Evolutionary conservation across 148 eudicot species (phyloP), one percentile per base, ranked within the genome.

Genomic region (Amaranthus cruentus): DNA sequence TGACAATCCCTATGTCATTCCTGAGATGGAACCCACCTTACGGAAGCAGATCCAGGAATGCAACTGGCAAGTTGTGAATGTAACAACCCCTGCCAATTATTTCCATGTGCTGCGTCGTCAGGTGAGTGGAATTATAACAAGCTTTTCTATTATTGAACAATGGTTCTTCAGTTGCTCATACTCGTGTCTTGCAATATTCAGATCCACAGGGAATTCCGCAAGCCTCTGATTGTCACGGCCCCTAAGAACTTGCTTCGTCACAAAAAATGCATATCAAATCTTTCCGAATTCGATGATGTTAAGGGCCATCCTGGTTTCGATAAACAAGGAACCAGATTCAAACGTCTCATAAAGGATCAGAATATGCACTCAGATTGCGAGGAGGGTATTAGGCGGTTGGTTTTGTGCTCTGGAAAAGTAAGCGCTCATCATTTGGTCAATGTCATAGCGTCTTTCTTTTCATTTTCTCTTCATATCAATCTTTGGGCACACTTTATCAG

Each of bases 41-140:
- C 67, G 91, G 69, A 93, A 78, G 75, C 98, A 93, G 77, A 89
- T 91, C 76, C 97, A 93, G 79, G 89, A 87, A 80, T 91, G 97
- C 91, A 93, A 93, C 84, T 93, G 97, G 98, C 98, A 93, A 75
- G 90, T 93, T 87, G 98, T 93, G 78, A 93, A 93, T 81, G 97
- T 85, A 54, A 93, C 98, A 12, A 93, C 98, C 47, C 98, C 98
- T 28, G 98, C 98, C 66, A 93, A 93, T 78, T 93, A 93, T 83
- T 93, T 93, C 91, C 98, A 93, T 62, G 98, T 91, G 76, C 78
- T 93, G 71, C 88, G 98, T 48, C 94, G 98, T 78, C 98, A 93
- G 85, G 98, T 93, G 66, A 80, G 90, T 79, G 46, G 18, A 9
- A 73, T 48, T 72, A 4, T 12, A 8, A 64, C 56, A 28, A 28